These are phyloP conservation scores for Ceratorhiza oryzae-sativae DNA, from an alignment of 1,284 basidiomycete genomes.

Conservation along the genomic window DNA sequence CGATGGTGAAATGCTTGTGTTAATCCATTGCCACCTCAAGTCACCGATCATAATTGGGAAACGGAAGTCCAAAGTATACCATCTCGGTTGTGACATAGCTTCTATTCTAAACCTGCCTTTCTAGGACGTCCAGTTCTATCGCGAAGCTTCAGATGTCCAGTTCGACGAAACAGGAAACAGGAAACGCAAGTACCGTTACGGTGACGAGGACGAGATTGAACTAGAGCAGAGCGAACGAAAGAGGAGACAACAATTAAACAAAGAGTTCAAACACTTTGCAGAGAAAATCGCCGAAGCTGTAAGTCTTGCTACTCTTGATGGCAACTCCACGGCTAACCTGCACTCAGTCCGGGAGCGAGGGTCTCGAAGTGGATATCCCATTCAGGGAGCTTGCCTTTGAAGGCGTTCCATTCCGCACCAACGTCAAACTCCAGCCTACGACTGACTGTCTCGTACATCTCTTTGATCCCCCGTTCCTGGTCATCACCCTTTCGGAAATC, in stretches of 20 bases:
- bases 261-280: conserved; percentile 93
- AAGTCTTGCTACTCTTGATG: conserved; percentile 46
- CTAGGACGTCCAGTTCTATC: conserved; percentile 97
- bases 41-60: conserved; percentile 99
- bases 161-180: conserved; percentile 99
- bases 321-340: background rate
- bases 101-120: background rate
- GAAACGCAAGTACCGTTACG: conserved; percentile 96
- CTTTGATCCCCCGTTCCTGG: conserved; percentile 94
- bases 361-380: conserved; percentile 93
- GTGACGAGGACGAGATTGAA: conserved; percentile 99
- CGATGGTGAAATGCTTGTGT: conserved; percentile 94
- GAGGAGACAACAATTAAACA: conserved; percentile 88
- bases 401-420: conserved; percentile 95
- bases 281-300: conserved; percentile 93
- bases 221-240: conserved; percentile 97
- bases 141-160: conserved; percentile 96
- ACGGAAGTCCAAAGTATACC: conserved; percentile 86
- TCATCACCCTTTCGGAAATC: conserved; percentile 93
- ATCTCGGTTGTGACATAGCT: conserved; percentile 45
- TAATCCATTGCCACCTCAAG: conserved; percentile 93
- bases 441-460: conserved; percentile 97
- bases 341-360: conserved; percentile 64
- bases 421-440: conserved; percentile 93
- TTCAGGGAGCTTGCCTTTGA: conserved; percentile 98